phyloP scores from a whole-genome alignment of 2,329 filamentous ascomycete species.

The Colletotrichum cereale region DNA sequence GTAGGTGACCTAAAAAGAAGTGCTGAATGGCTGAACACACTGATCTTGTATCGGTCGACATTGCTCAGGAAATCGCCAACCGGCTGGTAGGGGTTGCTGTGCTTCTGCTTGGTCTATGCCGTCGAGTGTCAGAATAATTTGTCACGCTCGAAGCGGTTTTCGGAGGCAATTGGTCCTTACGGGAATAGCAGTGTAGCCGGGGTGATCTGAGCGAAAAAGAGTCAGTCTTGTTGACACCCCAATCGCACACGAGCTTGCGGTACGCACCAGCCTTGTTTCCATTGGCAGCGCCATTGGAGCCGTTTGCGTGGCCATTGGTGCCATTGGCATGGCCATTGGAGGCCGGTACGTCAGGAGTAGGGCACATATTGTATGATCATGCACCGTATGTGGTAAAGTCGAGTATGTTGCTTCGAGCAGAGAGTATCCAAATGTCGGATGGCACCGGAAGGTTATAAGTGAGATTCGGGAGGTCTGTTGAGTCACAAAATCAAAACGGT shows the following conservation, averaged over 20 bases:
- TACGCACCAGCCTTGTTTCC: slow-evolving; percentile 35
- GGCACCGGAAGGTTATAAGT: slow-evolving; percentile 28
- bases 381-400: slow-evolving; percentile 10
- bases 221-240: slow-evolving; percentile 18
- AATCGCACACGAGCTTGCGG: background rate
- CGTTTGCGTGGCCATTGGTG: slow-evolving; percentile 37
- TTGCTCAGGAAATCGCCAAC: slow-evolving; percentile 80
- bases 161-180: slow-evolving; percentile 24
- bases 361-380: slow-evolving; percentile 40
- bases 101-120: slow-evolving; percentile 40
- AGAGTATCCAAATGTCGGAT: background rate
- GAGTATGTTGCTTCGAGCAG: slow-evolving; percentile 9
- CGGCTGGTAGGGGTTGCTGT: slow-evolving; percentile 67
- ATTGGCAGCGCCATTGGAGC: slow-evolving; percentile 33
- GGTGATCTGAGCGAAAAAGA: slow-evolving; percentile 28
- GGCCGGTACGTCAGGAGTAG: slow-evolving; percentile 40
- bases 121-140: slow-evolving; percentile 22
- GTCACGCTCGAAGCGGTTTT: background rate
- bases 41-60: slow-evolving; percentile 79
- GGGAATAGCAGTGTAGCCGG: slow-evolving; percentile 39
- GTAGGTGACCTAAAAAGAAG: background rate
- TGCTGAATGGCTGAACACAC: slow-evolving; percentile 20
- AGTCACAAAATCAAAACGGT: slow-evolving; percentile 32
- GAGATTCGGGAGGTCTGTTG: slow-evolving; percentile 24
- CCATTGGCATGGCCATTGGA: slow-evolving; percentile 39